Conservation (phyloP, 2,329 filamentous ascomycete genomes). For the Aspergillus ibericus region DNA sequence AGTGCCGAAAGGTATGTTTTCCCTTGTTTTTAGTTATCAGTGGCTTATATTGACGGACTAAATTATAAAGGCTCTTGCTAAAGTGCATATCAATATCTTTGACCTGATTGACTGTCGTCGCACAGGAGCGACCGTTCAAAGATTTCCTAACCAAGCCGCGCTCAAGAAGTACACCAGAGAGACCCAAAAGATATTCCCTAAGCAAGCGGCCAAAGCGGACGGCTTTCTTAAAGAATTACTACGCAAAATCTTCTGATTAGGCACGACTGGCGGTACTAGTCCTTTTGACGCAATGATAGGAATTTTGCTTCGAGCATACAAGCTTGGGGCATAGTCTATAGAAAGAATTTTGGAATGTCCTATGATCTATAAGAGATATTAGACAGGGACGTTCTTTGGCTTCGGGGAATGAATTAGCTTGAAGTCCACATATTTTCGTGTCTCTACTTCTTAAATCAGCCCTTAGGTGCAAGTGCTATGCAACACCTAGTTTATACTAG, state of each 20-base stretch:
- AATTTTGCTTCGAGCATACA: not conserved
- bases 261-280: not conserved
- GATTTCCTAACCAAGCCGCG: slow-evolving; percentile 9
- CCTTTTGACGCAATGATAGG: not conserved
- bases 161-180: slow-evolving; percentile 12
- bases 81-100: slow-evolving; percentile 16
- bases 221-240: slow-evolving; percentile 17
- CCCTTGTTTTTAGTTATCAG: not conserved
- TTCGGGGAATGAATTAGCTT: not conserved
- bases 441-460: too few species aligned
- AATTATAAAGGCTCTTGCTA: slow-evolving; percentile 17
- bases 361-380: not conserved
- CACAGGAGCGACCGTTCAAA: slow-evolving; percentile 12
- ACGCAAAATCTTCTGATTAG: slow-evolving; percentile 9
- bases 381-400: not conserved
- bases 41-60: not conserved
- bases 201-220: slow-evolving; percentile 15
- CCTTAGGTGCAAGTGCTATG: too few species aligned
- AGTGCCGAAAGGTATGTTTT: slow-evolving; percentile 8
- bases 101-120: slow-evolving; percentile 16
- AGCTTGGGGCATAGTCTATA: not conserved
- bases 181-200: slow-evolving; percentile 17
- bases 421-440: not conserved
- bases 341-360: not conserved
- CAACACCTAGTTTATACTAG: too few species aligned